Conservation (phyloP, 2,329 filamentous ascomycete genomes). For the Aspergillus glaucus region DNA sequence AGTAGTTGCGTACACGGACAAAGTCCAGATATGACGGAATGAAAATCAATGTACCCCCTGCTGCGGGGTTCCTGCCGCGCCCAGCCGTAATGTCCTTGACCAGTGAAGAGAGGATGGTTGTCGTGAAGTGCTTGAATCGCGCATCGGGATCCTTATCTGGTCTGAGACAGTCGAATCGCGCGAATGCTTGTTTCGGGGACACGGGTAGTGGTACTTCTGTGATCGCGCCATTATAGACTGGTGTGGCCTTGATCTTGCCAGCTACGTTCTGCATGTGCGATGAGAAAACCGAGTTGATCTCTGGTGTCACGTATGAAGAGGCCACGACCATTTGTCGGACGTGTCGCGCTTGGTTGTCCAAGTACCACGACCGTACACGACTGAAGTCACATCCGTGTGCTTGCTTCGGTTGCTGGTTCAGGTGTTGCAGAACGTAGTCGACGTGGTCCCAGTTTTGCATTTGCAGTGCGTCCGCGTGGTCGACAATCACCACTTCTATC, state of each 20-base stretch:
- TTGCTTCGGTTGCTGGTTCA: conserved; percentile 85
- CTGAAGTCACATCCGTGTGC: conserved; percentile 90
- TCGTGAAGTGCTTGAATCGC: conserved; percentile 85
- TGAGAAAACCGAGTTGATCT: conserved; percentile 74
- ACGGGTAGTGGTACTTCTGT: conserved; percentile 59
- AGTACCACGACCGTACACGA: conserved; percentile 82
- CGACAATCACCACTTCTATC: conserved; percentile 81
- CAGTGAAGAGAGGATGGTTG: conserved; percentile 69
- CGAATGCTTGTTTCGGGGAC: conserved; percentile 79
- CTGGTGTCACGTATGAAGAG: conserved; percentile 78
- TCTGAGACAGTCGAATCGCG: conserved; percentile 68
- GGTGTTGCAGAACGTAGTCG: conserved; percentile 81
- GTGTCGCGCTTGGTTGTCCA: conserved; percentile 75
- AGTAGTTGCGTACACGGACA: conserved; percentile 85
- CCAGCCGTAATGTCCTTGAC: conserved; percentile 49
- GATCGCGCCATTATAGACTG: conserved; percentile 64
- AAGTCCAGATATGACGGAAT: conserved; percentile 94
- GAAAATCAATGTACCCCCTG: conserved; percentile 73
- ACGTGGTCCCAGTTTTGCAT: conserved; percentile 99
- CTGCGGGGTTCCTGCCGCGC: conserved; percentile 36
- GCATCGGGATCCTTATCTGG: conserved; percentile 74
- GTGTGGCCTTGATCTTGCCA: conserved; percentile 69
- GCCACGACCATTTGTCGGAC: conserved; percentile 82
- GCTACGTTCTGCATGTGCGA: conserved; percentile 71
- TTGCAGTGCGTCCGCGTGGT: conserved; percentile 85